phyloP scores from a whole-genome alignment of 148 eudicot species.

The Cornus suecica region DNA sequence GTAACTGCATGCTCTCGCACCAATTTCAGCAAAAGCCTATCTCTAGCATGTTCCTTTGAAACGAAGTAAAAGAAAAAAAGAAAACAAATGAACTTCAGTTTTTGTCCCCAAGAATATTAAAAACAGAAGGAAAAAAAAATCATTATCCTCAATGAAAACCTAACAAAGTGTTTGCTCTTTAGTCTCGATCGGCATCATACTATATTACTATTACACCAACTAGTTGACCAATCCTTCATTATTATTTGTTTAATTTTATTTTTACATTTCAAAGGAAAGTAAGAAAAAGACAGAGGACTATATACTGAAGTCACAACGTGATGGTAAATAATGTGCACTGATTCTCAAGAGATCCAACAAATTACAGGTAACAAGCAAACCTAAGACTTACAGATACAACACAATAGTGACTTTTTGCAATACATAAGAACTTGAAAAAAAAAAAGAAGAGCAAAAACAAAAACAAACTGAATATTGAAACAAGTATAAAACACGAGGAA shows the following conservation, averaged over 20 bases:
- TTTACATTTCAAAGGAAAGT: no score
- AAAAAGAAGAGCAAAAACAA: not conserved
- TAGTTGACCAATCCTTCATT: no score
- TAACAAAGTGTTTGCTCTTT: no score
- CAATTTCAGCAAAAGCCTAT: slow-evolving; percentile 56
- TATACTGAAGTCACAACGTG: no score
- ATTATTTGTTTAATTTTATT: no score
- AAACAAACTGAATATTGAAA: not conserved
- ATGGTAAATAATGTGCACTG: no score
- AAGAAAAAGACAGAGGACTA: no score
- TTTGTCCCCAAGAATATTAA: not conserved
- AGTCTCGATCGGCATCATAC: no score
- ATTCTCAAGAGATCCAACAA: not conserved
- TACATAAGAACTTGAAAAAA: no score
- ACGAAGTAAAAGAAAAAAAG: not conserved
- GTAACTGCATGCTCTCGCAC: slow-evolving; percentile 51
- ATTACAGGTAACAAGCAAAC: not conserved
- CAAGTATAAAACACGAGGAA: not conserved
- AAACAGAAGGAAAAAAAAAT: not conserved
- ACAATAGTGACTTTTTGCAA: not conserved
- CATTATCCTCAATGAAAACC: not conserved
- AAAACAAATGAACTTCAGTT: not conserved
- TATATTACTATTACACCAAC: no score
- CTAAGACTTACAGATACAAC: not conserved
- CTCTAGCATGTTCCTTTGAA: slow-evolving; percentile 70